Evolutionary conservation across 306 rosid genomes (phyloP).

Genomic region (Parietaria judaica): DNA sequence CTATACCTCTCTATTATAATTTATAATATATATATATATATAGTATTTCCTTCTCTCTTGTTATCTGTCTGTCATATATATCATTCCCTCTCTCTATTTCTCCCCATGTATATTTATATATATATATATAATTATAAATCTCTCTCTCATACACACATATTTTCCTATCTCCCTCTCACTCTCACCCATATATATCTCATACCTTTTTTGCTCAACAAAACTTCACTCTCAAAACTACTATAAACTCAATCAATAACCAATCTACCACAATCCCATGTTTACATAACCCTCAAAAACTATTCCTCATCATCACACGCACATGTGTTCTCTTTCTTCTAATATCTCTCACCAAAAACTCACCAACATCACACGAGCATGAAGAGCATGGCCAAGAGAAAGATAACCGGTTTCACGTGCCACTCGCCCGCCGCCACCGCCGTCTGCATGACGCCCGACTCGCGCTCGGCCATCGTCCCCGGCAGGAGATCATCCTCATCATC

Average conservation of each 20-base stretch:
- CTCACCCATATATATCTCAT: neutral
- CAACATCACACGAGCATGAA: constrained; percentile 26
- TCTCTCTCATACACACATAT: too few species aligned
- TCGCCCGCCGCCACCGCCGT: constrained; percentile 63
- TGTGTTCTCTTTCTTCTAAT: neutral
- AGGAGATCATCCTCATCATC: constrained; percentile 1
- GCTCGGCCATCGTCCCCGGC: constrained; percentile 44
- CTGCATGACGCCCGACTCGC: constrained; percentile 48
- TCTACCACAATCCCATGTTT: neutral
- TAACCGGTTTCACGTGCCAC: constrained; percentile 72
- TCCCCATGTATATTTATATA: neutral
- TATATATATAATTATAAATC: too few species aligned
- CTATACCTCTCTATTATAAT: too few species aligned
- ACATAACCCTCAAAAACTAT: neutral
- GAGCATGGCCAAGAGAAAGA: constrained; percentile 14
- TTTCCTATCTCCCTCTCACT: too few species aligned
- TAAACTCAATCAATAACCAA: neutral
- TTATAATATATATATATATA: too few species aligned
- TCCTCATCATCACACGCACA: neutral
- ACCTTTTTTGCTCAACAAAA: neutral
- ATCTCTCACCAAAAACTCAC: neutral
- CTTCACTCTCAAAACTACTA: neutral
- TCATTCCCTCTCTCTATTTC: constrained; percentile 5
- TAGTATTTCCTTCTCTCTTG: too few species aligned
- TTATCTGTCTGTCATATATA: neutral